Conservation (phyloP, 2,329 filamentous ascomycete genomes). For the Neopestalotiopsis rosae region DNA sequence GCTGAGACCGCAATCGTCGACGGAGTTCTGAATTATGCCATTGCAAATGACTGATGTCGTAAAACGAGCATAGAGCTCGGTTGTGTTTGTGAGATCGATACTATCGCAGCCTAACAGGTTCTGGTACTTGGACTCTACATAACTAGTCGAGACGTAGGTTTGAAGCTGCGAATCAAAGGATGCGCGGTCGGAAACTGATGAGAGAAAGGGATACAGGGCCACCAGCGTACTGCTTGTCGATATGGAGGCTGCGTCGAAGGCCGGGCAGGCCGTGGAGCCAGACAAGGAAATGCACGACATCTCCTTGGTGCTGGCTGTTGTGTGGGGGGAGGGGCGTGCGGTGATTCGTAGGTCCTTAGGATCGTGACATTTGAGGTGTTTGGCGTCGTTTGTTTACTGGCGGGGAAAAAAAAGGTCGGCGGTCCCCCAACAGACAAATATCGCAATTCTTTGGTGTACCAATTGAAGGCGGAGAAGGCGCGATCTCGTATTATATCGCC, state of each 20-base stretch:
- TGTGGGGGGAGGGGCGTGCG: slow-evolving; percentile 13
- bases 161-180: slow-evolving; percentile 80
- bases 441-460: not conserved
- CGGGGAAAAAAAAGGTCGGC: not conserved
- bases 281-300: slow-evolving; percentile 40
- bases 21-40: slow-evolving; percentile 89
- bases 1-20: slow-evolving; percentile 69
- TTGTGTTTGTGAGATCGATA: slow-evolving; percentile 79
- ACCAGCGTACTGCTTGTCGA: slow-evolving; percentile 38
- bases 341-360: slow-evolving; percentile 10
- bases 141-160: slow-evolving; percentile 75
- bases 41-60: slow-evolving; percentile 93
- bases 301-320: slow-evolving; percentile 19
- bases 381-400: slow-evolving; percentile 6
- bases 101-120: slow-evolving; percentile 79
- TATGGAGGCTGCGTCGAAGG: slow-evolving; percentile 42
- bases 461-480: not conserved
- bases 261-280: slow-evolving; percentile 40
- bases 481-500: not conserved
- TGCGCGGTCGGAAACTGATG: slow-evolving; percentile 75
- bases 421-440: not conserved
- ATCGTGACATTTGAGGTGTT: slow-evolving; percentile 5
- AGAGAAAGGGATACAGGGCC: slow-evolving; percentile 63
- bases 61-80: slow-evolving; percentile 88
- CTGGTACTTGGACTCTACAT: slow-evolving; percentile 78